Percentiles rank a stretch among this genome's conserved stretches.
Conservation (phyloP, 768 basidiomycete species). For the Filobasidium floriforme region DNA sequence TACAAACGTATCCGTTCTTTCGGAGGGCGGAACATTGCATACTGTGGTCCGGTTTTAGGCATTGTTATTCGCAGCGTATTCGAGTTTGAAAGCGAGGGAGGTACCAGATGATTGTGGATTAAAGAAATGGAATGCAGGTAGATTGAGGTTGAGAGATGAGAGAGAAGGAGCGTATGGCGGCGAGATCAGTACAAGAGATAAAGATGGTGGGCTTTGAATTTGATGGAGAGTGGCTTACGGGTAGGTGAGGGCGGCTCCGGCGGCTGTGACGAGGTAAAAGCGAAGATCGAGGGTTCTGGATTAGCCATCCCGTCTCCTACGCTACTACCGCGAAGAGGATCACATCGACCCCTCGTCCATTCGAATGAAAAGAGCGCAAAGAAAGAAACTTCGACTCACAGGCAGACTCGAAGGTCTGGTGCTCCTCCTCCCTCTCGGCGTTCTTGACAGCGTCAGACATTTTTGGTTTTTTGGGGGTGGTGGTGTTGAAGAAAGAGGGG, state of each 20-base stretch:
- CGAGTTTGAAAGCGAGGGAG: too few species aligned
- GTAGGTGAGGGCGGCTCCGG: slow-evolving; percentile 45
- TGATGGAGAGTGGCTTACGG: slow-evolving; percentile 23
- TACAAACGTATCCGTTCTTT: slow-evolving; percentile 66
- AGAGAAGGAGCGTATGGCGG: background rate
- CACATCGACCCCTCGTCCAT: too few species aligned
- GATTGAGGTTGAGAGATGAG: background rate
- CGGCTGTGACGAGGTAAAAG: slow-evolving; percentile 19
- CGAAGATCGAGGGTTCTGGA: background rate
- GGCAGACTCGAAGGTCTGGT: slow-evolving; percentile 78
- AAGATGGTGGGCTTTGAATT: background rate
- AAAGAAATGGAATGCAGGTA: slow-evolving; percentile 29
- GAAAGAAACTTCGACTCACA: slow-evolving; percentile 24
- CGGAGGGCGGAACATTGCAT: slow-evolving; percentile 83
- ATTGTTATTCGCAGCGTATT: too few species aligned
- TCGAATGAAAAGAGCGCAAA: background rate
- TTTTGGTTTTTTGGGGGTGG: background rate
- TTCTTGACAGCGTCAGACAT: slow-evolving; percentile 25
- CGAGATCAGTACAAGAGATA: background rate
- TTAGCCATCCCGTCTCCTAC: too few species aligned
- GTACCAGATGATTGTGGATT: too few species aligned
- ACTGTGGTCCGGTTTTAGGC: too few species aligned
- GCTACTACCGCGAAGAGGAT: background rate
- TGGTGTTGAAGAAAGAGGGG: too few species aligned
- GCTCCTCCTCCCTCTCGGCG: slow-evolving; percentile 56